Evolutionary conservation across 352 stramenopile species (phyloP), one percentile per base, ranked within the genome.

Genomic region (Globisporangium nagaii): DNA sequence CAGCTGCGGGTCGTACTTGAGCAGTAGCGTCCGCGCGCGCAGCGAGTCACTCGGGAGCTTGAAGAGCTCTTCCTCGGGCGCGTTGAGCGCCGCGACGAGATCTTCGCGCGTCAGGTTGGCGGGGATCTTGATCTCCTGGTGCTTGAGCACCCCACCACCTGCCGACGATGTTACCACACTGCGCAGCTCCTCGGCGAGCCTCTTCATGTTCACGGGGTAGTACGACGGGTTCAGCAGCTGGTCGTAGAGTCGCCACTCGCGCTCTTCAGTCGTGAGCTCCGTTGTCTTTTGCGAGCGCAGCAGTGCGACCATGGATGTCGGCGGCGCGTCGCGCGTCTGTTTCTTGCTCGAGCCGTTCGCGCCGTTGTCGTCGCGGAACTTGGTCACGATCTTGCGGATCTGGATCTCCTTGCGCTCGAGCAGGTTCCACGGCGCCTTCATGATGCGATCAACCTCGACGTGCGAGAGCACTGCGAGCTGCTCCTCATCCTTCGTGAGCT

Each of bases 361-460:
- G 9, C 48, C 46, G 27, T 63, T 56, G 15, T 88, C 79, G 25
- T 90, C 82, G 12, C 78, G 73, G 45, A 85, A 93, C 8, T 63
- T 63, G 20, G 79, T 84, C 17, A 90, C 57, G 40, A 87, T 75
- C 57, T 93, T 93, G 7, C 82, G 77, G 4, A 89, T 62, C 45
- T 80, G 37, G 19, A 93, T 88, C 58, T 93, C 82, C 44, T 84
- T 87, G 11, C 75, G 66, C 55, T 85, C 72, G 1, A 93, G 60
- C 25, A 86, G 27, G 62, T 93, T 90, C 72, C 79, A 90, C 2
- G 77, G 77, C 28, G 75, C 71, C 53, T 80, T 85, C 49, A 90
- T 63, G 34, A 93, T 83, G 2, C 79, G 71, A 4, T 90, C 73
- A 3, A 93, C 34, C 35, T 93, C 79, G 52, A 82, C 64, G 44